Conservation (phyloP, 1,284 basidiomycete genomes). For the Papiliotrema fonsecae region DNA sequence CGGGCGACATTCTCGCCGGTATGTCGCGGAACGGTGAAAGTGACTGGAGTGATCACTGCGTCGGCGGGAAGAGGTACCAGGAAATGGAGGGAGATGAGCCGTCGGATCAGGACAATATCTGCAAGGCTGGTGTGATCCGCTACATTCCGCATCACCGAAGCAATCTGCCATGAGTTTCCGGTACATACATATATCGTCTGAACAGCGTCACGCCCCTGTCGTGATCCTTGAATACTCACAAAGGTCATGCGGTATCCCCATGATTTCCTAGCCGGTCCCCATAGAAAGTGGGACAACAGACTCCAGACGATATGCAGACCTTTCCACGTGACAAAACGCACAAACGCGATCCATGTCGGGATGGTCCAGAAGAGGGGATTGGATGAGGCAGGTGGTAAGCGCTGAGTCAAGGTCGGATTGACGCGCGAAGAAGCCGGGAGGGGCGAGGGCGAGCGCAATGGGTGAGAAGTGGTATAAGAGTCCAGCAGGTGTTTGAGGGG, state of each 20-base stretch:
- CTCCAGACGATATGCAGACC: slow-evolving; percentile 41
- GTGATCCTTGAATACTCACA: slow-evolving; percentile 11
- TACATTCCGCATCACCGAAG: slow-evolving; percentile 70
- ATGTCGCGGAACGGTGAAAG: slow-evolving; percentile 74
- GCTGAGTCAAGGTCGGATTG: slow-evolving; percentile 36
- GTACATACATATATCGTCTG: not conserved
- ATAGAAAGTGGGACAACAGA: slow-evolving; percentile 34
- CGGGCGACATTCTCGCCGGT: slow-evolving; percentile 57
- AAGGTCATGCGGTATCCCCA: slow-evolving; percentile 50
- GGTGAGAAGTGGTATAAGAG: slow-evolving; percentile 37
- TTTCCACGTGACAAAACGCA: slow-evolving; percentile 36
- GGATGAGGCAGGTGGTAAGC: slow-evolving; percentile 29
- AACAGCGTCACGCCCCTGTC: not conserved
- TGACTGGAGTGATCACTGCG: slow-evolving; percentile 91
- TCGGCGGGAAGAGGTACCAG: slow-evolving; percentile 86
- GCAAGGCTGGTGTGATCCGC: slow-evolving; percentile 77
- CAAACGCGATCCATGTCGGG: slow-evolving; percentile 39
- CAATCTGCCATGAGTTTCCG: slow-evolving; percentile 19
- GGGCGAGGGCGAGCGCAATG: slow-evolving; percentile 41
- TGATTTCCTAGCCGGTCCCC: slow-evolving; percentile 42
- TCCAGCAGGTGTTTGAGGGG: slow-evolving; percentile 32
- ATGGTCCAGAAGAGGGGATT: slow-evolving; percentile 37
- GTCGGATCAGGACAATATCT: slow-evolving; percentile 76
- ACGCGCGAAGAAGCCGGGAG: slow-evolving; percentile 43
- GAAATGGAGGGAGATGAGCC: slow-evolving; percentile 73